Conservation (phyloP, 2,329 filamentous ascomycete genomes). For the Beauveria brongniartii region DNA sequence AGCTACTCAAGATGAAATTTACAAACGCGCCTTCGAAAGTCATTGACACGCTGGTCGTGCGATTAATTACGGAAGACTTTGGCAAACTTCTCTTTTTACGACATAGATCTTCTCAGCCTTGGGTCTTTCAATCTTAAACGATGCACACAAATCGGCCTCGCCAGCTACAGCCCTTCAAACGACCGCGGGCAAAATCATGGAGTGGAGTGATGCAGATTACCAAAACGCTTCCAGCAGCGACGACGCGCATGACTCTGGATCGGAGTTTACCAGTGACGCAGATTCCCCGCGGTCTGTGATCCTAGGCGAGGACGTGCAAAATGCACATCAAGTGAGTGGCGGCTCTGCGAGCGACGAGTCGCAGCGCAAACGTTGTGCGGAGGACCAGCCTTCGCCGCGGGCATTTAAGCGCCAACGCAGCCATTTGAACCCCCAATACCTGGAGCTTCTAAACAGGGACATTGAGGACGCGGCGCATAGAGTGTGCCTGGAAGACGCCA, state of each 20-base stretch:
- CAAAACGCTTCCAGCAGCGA: not conserved
- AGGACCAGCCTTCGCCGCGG: constrained; percentile 16
- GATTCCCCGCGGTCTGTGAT: constrained; percentile 13
- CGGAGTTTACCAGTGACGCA: constrained; percentile 11
- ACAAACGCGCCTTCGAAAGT: not conserved
- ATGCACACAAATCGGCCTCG: not conserved
- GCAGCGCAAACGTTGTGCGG: constrained; percentile 23
- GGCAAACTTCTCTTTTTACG: too few relatives aligned
- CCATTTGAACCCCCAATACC: constrained; percentile 37
- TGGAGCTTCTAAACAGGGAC: constrained; percentile 47
- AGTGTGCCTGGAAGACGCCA: constrained; percentile 23
- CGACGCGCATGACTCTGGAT: not conserved
- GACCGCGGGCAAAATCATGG: constrained; percentile 8
- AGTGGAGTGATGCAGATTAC: constrained; percentile 6
- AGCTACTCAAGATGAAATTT: not conserved
- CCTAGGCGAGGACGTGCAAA: constrained; percentile 7
- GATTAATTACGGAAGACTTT: not conserved
- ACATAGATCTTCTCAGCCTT: too few relatives aligned
- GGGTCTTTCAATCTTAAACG: not conserved
- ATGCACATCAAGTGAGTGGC: constrained; percentile 8
- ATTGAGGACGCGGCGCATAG: constrained; percentile 44
- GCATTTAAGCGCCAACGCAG: constrained; percentile 40
- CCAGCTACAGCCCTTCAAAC: constrained; percentile 1
- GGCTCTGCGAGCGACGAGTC: constrained; percentile 9
- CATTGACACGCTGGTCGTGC: not conserved